These are phyloP conservation scores for Saturnispora zaruensis DNA, from an alignment of 805 yeast genomes.

Conservation along the genomic window DNA sequence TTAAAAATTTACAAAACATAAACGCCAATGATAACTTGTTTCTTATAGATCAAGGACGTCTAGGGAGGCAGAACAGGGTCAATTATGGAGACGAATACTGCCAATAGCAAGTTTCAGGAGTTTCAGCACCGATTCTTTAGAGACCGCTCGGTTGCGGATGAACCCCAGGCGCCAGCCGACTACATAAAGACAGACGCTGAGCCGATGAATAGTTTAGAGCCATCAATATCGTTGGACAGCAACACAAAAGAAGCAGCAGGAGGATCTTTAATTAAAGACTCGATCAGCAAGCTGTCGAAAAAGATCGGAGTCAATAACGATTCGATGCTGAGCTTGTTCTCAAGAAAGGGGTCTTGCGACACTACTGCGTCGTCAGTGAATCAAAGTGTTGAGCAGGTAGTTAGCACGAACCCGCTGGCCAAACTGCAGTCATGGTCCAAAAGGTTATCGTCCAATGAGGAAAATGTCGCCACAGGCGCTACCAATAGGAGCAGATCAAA, in stretches of 20 bases:
- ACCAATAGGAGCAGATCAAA: background rate
- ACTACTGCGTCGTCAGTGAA: background rate
- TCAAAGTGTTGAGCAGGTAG: background rate
- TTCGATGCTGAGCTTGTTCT: background rate
- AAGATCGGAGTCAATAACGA: constrained; percentile 6
- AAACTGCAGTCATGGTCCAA: constrained; percentile 1
- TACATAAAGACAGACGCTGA: background rate
- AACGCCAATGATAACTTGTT: background rate
- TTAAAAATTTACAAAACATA: background rate
- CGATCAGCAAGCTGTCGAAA: constrained; percentile 5
- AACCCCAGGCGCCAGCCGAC: background rate
- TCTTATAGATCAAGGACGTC: background rate
- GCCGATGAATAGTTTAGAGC: background rate
- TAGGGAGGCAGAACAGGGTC: background rate
- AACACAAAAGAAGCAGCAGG: background rate
- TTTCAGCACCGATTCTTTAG: background rate
- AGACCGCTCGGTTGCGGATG: background rate
- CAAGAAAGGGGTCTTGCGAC: background rate
- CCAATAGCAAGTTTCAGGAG: background rate
- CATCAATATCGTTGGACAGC: background rate
- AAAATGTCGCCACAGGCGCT: background rate
- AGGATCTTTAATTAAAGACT: constrained; percentile 4
- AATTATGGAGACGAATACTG: background rate
- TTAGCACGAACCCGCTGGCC: background rate
- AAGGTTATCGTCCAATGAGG: background rate